A percentile compares a stretch with the other conserved stretches of the same genome.
Evolutionary conservation across 768 basidiomycete genomes (phyloP).

Genomic region (Pleurotus tuoliensis): DNA sequence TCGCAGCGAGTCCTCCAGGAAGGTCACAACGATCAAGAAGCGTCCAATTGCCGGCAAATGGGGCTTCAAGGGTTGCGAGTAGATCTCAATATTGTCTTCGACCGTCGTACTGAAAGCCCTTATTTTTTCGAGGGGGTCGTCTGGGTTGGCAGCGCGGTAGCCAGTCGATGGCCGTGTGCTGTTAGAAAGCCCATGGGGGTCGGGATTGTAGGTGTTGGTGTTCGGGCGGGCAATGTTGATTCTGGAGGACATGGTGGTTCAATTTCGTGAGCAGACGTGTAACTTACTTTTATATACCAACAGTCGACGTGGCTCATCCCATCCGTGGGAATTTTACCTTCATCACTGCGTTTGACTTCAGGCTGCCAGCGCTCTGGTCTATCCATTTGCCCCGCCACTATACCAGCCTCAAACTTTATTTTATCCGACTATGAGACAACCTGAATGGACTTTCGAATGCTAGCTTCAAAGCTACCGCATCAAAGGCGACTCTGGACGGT

Average conservation of each 20-base stretch:
- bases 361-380: slow-evolving; percentile 2
- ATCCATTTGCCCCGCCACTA: slow-evolving; percentile 4
- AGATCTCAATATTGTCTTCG: slow-evolving; percentile 91
- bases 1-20: slow-evolving; percentile 93
- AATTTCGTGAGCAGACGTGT: slow-evolving; percentile 29
- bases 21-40: slow-evolving; percentile 97
- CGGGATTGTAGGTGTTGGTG: slow-evolving; percentile 52
- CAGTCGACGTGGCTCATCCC: slow-evolving; percentile 36
- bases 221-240: slow-evolving; percentile 79
- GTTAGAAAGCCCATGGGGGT: slow-evolving; percentile 81
- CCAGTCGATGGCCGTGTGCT: slow-evolving; percentile 59
- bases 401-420: too few species aligned
- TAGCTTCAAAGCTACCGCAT: too few species aligned
- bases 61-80: slow-evolving; percentile 90
- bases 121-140: slow-evolving; percentile 79
- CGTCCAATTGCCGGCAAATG: slow-evolving; percentile 93
- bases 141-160: slow-evolving; percentile 76
- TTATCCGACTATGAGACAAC: too few species aligned
- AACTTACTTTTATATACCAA: slow-evolving; percentile 25
- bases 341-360: slow-evolving; percentile 1
- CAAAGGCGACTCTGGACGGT: too few species aligned
- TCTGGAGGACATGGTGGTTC: slow-evolving; percentile 69
- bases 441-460: too few species aligned
- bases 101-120: slow-evolving; percentile 66
- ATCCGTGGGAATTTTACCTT: slow-evolving; percentile 1